Evolutionary conservation across 441 rosid species (phyloP).

Genomic region (Isatis lusitanica): DNA sequence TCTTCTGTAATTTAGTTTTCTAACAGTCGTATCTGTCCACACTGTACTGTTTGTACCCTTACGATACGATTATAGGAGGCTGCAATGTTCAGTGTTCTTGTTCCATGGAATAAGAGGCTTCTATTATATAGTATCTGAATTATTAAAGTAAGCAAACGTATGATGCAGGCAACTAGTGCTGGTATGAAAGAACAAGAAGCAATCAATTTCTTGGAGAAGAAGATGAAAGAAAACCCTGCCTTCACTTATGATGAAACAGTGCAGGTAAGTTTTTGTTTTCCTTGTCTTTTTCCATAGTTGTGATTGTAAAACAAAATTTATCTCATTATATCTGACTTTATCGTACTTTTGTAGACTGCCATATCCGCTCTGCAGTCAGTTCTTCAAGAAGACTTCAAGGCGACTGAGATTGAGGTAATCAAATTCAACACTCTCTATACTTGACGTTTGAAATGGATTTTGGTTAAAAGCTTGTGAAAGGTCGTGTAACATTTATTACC

Average conservation of each 20-base stretch:
- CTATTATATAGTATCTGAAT: neutral
- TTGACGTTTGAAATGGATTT: neutral
- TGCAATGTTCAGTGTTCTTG: neutral
- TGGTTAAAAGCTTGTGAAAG: neutral
- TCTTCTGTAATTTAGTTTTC: neutral
- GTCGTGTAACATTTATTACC: neutral
- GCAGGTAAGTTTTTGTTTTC: slow-evolving; percentile 52
- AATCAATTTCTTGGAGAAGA: slow-evolving; percentile 94
- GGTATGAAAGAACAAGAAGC: slow-evolving; percentile 99
- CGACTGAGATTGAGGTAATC: slow-evolving; percentile 91
- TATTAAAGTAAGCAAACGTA: slow-evolving; percentile 3
- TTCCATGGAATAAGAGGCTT: neutral
- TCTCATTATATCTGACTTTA: neutral
- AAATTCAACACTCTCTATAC: neutral
- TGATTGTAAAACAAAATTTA: neutral
- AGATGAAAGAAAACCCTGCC: slow-evolving; percentile 90
- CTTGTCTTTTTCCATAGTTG: neutral
- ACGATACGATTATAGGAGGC: neutral
- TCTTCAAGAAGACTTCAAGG: slow-evolving; percentile 98
- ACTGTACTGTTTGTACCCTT: neutral
- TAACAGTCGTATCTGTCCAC: neutral
- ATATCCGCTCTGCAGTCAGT: slow-evolving; percentile 92
- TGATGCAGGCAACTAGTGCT: slow-evolving; percentile 90
- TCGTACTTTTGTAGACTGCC: slow-evolving; percentile 55
- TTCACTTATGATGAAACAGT: slow-evolving; percentile 88